Conservation (phyloP, 495 filamentous ascomycete genomes). For the Penicillium lagena region DNA sequence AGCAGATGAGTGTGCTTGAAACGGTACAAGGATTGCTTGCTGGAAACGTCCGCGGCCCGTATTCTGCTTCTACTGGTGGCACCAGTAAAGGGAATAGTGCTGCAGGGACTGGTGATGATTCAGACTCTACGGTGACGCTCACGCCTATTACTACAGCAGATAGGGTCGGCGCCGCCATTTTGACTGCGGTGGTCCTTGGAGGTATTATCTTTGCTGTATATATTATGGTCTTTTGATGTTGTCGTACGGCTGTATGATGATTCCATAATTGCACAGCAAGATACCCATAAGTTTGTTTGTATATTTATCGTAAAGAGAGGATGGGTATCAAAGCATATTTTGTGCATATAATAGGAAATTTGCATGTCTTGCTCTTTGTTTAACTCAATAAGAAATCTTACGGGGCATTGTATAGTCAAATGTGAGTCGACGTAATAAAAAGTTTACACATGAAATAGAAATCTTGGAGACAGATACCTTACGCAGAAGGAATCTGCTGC, state of each 20-base stretch:
- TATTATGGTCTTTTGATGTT: conserved; percentile 5
- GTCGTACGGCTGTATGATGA: not conserved
- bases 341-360: no score
- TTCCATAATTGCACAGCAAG: not conserved
- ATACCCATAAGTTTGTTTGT: no score
- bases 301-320: no score
- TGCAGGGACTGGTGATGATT: conserved; percentile 6
- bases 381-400: not conserved
- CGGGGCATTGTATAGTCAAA: not conserved
- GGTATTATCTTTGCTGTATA: conserved; percentile 5
- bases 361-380: no score
- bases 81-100: conserved; percentile 8
- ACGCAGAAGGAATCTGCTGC: conserved; percentile 19
- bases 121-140: not conserved
- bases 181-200: conserved; percentile 2
- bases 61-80: conserved; percentile 8
- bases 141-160: conserved; percentile 2
- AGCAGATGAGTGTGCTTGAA: conserved; percentile 67
- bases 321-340: no score
- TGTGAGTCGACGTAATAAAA: not conserved
- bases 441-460: not conserved
- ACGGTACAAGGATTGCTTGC: conserved; percentile 43
- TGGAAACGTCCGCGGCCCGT: not conserved
- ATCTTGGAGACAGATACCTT: not conserved
- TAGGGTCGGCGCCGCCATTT: conserved; percentile 1